Conservation (phyloP, 2,329 filamentous ascomycete genomes). For the Talaromyces sp. region DNA sequence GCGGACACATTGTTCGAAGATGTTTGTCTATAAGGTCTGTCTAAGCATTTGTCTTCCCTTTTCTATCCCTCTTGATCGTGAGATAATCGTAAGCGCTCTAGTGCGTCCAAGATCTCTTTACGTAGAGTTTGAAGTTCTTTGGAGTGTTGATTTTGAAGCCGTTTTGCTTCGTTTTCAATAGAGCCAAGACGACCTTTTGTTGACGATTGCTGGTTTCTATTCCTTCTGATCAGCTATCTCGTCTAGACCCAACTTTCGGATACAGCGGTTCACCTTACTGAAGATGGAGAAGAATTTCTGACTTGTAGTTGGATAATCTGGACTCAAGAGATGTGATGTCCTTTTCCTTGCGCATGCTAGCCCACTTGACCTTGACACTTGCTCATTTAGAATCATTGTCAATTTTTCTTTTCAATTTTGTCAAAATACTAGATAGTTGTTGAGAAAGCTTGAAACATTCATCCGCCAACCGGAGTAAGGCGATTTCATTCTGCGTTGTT, state of each 20-base stretch:
- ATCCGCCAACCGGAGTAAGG: conserved; percentile 5
- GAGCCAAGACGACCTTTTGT: background rate
- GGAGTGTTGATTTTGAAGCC: background rate
- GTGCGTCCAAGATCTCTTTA: background rate
- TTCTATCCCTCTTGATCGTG: background rate
- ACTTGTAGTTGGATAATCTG: conserved; percentile 9
- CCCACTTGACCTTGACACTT: conserved; percentile 13
- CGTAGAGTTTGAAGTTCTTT: background rate
- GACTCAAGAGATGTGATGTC: conserved; percentile 14
- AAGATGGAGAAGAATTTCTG: conserved; percentile 14
- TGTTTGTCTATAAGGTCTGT: background rate
- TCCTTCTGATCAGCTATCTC: background rate
- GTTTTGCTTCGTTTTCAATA: background rate
- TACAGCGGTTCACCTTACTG: background rate
- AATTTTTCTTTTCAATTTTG: conserved; percentile 8
- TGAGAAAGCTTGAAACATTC: background rate
- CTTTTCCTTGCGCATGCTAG: conserved; percentile 14
- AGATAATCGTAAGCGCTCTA: background rate
- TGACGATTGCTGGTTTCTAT: conserved; percentile 5
- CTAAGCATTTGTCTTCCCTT: background rate
- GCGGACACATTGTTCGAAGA: background rate
- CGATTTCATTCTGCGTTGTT: conserved; percentile 9
- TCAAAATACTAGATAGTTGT: background rate
- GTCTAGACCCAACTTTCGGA: background rate
- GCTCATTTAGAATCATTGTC: conserved; percentile 13